phyloP scores from a whole-genome alignment of 352 stramenopile species.

The Hyaloperonospora arabidopsidis region DNA sequence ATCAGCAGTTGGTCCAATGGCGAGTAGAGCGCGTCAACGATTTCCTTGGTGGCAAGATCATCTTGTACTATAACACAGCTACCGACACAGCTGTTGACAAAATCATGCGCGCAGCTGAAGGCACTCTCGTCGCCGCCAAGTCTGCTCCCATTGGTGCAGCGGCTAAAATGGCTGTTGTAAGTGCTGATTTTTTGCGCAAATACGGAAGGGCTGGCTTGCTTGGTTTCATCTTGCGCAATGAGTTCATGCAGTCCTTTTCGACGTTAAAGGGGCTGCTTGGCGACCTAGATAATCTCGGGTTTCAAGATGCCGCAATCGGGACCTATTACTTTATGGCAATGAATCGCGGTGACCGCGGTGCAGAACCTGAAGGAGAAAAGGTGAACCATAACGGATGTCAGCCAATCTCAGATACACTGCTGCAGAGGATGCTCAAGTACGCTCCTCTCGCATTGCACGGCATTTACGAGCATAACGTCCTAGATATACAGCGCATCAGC shows the following conservation, averaged over 20 bases:
- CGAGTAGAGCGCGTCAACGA: slow-evolving; percentile 72
- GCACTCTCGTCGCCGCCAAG: slow-evolving; percentile 69
- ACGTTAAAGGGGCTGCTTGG: slow-evolving; percentile 75
- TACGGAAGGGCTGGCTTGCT: slow-evolving; percentile 71
- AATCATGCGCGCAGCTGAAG: slow-evolving; percentile 70
- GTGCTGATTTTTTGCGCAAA: slow-evolving; percentile 78
- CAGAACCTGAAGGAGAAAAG: slow-evolving; percentile 54
- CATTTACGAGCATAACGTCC: slow-evolving; percentile 78
- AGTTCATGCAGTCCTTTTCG: slow-evolving; percentile 86
- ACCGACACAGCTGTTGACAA: slow-evolving; percentile 82
- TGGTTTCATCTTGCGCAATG: slow-evolving; percentile 79
- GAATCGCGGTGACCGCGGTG: slow-evolving; percentile 74
- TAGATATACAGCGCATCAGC: slow-evolving; percentile 81
- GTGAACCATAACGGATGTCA: slow-evolving; percentile 48
- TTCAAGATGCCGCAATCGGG: slow-evolving; percentile 79
- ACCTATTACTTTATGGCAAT: slow-evolving; percentile 88
- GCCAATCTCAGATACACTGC: slow-evolving; percentile 57
- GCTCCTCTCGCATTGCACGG: slow-evolving; percentile 71
- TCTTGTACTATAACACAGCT: slow-evolving; percentile 69
- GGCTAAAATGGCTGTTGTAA: slow-evolving; percentile 79
- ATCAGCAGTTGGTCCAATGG: slow-evolving; percentile 75
- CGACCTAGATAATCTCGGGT: slow-evolving; percentile 68
- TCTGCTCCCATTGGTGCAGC: slow-evolving; percentile 72
- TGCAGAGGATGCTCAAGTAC: slow-evolving; percentile 66
- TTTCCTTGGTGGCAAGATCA: slow-evolving; percentile 54